phyloP scores from a whole-genome alignment of 352 stramenopile genomes.

The Phytophthora brassicae region DNA sequence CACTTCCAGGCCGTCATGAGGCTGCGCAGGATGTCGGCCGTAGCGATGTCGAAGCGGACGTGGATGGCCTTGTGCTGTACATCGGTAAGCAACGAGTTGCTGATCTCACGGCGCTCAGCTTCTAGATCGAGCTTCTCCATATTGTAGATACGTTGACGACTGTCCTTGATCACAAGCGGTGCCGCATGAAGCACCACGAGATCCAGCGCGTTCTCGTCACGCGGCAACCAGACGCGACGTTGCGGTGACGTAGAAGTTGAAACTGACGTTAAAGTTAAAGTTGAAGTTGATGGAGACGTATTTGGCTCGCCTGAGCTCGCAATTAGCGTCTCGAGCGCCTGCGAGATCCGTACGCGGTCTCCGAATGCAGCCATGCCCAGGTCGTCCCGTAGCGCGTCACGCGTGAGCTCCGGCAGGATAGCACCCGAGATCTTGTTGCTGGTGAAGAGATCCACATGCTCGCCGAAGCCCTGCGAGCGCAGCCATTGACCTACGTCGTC shows the following conservation, averaged over 20 bases:
- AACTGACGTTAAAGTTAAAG: constrained; percentile 7
- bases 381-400: constrained; percentile 65
- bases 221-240: constrained; percentile 13
- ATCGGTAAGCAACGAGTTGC: constrained; percentile 67
- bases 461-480: constrained; percentile 25
- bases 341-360: constrained; percentile 58
- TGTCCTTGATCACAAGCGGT: constrained; percentile 79
- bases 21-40: constrained; percentile 68
- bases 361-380: constrained; percentile 63
- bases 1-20: constrained; percentile 81
- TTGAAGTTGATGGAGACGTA: background rate
- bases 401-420: constrained; percentile 62
- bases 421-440: constrained; percentile 59
- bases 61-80: constrained; percentile 76
- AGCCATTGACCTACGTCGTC: constrained; percentile 46
- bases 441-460: constrained; percentile 46
- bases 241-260: constrained; percentile 6
- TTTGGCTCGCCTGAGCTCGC: constrained; percentile 1
- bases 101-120: constrained; percentile 69
- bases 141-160: constrained; percentile 62
- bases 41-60: constrained; percentile 78
- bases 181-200: constrained; percentile 83
- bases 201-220: constrained; percentile 59
- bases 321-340: constrained; percentile 55
- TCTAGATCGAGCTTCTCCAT: constrained; percentile 87